These are phyloP conservation scores for Acer negundo DNA, from an alignment of 345 rosid genomes.

Conservation along the genomic window DNA sequence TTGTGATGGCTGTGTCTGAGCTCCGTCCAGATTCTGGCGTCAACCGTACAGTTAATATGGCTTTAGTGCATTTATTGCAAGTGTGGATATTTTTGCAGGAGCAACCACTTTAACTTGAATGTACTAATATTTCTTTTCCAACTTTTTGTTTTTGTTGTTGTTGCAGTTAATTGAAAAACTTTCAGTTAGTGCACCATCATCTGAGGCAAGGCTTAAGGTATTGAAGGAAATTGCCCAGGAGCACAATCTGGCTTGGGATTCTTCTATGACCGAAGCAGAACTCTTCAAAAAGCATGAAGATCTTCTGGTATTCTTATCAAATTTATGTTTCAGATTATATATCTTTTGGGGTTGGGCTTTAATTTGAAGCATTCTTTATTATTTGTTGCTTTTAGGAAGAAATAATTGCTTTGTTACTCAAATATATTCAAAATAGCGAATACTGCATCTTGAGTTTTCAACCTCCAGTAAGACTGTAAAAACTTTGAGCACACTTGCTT, in stretches of 20 bases:
- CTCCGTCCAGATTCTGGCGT: conserved; percentile 93
- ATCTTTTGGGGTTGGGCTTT: neutral
- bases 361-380: neutral
- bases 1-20: conserved; percentile 67
- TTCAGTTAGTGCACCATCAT: conserved; percentile 75
- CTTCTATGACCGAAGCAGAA: conserved; percentile 83
- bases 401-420: conserved; percentile 5
- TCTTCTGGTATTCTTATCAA: conserved; percentile 57
- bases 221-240: conserved; percentile 85
- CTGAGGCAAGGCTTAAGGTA: conserved; percentile 67
- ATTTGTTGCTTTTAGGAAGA: conserved; percentile 3
- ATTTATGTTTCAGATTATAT: conserved; percentile 17
- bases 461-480: conserved; percentile 1
- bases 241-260: conserved; percentile 75
- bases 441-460: neutral
- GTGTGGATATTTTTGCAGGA: conserved; percentile 8
- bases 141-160: conserved; percentile 3
- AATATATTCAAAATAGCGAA: neutral
- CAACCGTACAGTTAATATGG: conserved; percentile 81
- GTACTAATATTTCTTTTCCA: neutral
- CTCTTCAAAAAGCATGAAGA: conserved; percentile 86
- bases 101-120: conserved; percentile 16
- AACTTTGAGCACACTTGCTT: neutral
- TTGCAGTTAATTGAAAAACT: conserved; percentile 85
- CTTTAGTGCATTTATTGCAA: conserved; percentile 20